Conservation (phyloP, 2,329 filamentous ascomycete species). For the Trichophyton verrucosum region DNA sequence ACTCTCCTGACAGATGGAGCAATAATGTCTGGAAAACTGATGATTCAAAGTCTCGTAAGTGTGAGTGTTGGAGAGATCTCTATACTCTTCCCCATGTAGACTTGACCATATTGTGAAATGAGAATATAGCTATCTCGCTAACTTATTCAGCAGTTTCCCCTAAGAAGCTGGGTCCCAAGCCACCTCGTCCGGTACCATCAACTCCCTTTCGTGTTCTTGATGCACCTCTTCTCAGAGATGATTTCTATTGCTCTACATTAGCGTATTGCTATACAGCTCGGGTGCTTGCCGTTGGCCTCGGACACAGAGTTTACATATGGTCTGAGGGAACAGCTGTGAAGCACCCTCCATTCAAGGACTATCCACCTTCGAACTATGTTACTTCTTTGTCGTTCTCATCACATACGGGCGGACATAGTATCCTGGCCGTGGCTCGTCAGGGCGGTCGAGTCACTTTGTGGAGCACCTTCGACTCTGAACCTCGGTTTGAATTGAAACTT, state of each 20-base stretch:
- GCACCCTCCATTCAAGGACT: conserved; percentile 44
- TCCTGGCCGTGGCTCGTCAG: conserved; percentile 73
- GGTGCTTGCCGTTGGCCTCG: conserved; percentile 72
- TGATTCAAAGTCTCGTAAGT: not conserved
- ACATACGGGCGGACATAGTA: conserved; percentile 56
- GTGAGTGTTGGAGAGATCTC: not conserved
- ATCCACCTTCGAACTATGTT: conserved; percentile 43
- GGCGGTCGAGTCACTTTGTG: conserved; percentile 65
- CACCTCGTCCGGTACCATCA: conserved; percentile 45
- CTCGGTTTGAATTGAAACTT: conserved; percentile 64
- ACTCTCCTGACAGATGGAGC: conserved; percentile 28
- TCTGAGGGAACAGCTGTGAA: conserved; percentile 61
- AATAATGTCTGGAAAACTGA: conserved; percentile 23
- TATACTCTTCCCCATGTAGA: not conserved
- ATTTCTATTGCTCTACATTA: conserved; percentile 88
- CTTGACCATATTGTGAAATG: too few species aligned
- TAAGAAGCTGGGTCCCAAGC: not conserved
- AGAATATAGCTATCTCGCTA: not conserved
- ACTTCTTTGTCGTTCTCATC: conserved; percentile 91
- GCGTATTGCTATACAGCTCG: conserved; percentile 67
- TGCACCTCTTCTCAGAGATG: conserved; percentile 76
- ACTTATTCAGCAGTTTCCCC: not conserved
- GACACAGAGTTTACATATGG: conserved; percentile 74
- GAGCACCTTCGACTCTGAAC: conserved; percentile 53
- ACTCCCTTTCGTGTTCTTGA: conserved; percentile 80